Evolutionary conservation across 495 filamentous ascomycete genomes (phyloP).

Genomic region (Bryoglossum gracile): DNA sequence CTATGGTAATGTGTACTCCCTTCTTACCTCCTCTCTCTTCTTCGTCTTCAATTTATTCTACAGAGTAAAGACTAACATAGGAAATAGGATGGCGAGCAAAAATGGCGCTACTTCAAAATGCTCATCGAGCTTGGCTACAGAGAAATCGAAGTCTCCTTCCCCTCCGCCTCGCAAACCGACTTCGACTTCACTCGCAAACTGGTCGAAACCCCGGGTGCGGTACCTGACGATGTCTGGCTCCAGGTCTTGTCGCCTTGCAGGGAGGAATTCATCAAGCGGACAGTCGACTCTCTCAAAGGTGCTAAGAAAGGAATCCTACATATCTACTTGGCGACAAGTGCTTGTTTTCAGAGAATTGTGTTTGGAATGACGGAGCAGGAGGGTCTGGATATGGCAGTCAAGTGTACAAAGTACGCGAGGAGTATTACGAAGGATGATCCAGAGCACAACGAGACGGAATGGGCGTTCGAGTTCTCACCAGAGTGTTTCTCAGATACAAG

Average conservation of each 20-base stretch:
- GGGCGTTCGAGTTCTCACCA: conserved; percentile 93
- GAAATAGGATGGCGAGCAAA: conserved; percentile 78
- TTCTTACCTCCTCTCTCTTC: too few relatives aligned
- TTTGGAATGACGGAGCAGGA: conserved; percentile 82
- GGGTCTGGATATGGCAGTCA: conserved; percentile 74
- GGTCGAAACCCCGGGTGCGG: conserved; percentile 76
- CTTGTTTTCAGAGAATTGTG: conserved; percentile 84
- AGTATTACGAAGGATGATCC: conserved; percentile 96
- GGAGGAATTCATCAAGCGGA: conserved; percentile 83
- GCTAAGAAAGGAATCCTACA: conserved; percentile 95
- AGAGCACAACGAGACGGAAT: conserved; percentile 64
- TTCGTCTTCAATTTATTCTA: too few relatives aligned
- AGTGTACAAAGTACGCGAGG: conserved; percentile 78
- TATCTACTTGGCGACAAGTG: conserved; percentile 92
- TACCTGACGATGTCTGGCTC: conserved; percentile 91
- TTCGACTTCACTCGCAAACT: conserved; percentile 90
- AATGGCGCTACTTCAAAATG: conserved; percentile 93
- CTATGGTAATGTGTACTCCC: conserved; percentile 57
- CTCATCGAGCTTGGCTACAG: conserved; percentile 91
- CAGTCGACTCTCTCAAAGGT: conserved; percentile 83
- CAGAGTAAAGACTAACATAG: conserved; percentile 7
- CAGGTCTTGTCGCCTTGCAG: conserved; percentile 93
- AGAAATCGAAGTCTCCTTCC: conserved; percentile 96
- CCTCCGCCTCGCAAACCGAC: conserved; percentile 87
- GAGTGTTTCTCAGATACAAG: conserved; percentile 94